These are phyloP conservation scores for Neurospora sp. DNA, from an alignment of 495 filamentous ascomycete species.

Conservation along the genomic window DNA sequence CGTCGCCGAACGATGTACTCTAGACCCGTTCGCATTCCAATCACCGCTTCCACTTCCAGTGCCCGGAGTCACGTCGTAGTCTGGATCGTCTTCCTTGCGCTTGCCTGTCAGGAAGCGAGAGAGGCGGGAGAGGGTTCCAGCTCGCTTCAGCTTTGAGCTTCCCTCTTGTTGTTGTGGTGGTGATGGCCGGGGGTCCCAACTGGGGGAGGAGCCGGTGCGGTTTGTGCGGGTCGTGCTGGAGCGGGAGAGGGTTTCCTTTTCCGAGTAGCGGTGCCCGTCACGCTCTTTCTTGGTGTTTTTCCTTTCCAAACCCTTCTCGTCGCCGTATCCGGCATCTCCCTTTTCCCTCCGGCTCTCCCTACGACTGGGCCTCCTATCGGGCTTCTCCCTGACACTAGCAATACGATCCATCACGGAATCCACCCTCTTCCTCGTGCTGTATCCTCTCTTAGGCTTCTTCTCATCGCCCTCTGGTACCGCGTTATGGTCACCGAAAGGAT, in stretches of 20 bases:
- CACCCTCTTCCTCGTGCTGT: neutral
- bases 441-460: neutral
- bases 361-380: neutral
- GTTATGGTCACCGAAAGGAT: conserved; percentile 1
- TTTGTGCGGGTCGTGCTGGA: neutral
- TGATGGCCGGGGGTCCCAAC: neutral
- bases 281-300: neutral
- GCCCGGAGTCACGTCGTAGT: neutral
- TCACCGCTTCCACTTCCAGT: neutral
- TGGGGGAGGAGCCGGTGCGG: neutral
- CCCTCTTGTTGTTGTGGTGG: neutral
- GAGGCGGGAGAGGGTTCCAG: conserved; percentile 4
- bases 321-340: neutral
- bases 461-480: neutral
- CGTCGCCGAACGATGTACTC: neutral
- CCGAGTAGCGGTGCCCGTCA: neutral
- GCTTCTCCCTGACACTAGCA: neutral
- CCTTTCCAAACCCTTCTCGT: neutral
- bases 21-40: neutral
- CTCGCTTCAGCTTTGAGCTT: neutral
- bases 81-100: neutral
- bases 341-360: neutral
- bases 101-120: conserved; percentile 1
- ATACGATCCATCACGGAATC: neutral
- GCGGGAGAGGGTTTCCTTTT: neutral